Evolutionary conservation across 148 eudicot genomes (phyloP).

Genomic region (Polygonum maritimum): DNA sequence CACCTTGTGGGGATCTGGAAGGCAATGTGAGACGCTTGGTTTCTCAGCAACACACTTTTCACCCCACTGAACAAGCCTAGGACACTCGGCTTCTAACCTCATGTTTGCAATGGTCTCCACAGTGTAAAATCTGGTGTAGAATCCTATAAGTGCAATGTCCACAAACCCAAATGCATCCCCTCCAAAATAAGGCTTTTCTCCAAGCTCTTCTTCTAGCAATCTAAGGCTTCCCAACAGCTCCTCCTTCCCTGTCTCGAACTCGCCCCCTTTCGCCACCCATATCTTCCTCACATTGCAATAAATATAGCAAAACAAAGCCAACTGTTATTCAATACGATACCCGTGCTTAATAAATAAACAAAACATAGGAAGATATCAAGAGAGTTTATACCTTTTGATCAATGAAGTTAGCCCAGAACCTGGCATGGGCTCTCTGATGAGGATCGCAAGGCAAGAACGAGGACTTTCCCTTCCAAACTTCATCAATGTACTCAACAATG

Average conservation of each 20-base stretch:
- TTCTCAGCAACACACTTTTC: slow-evolving; percentile 12
- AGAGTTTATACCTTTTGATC: neutral
- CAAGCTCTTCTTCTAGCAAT: slow-evolving; percentile 14
- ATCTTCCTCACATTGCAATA: slow-evolving; percentile 4
- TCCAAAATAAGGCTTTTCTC: slow-evolving; percentile 17
- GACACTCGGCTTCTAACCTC: slow-evolving; percentile 8
- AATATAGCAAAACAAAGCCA: neutral
- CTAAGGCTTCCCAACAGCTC: slow-evolving; percentile 3
- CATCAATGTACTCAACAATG: slow-evolving; percentile 15
- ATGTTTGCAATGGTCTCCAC: slow-evolving; percentile 7
- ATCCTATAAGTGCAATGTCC: neutral
- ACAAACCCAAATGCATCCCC: slow-evolving; percentile 6
- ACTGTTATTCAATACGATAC: neutral
- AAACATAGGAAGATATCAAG: neutral
- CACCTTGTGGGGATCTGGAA: slow-evolving; percentile 10
- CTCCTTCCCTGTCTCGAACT: neutral
- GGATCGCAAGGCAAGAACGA: slow-evolving; percentile 9
- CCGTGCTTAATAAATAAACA: neutral
- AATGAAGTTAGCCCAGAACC: slow-evolving; percentile 17
- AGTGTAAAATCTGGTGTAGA: slow-evolving; percentile 9
- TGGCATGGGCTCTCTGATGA: slow-evolving; percentile 12
- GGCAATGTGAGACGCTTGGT: slow-evolving; percentile 7
- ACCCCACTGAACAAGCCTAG: slow-evolving; percentile 12
- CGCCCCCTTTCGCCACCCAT: slow-evolving; percentile 6
- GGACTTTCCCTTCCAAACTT: slow-evolving; percentile 8